phyloP scores from a whole-genome alignment of 1,139 yeast genomes.

The Nakaseomyces sp. region DNA sequence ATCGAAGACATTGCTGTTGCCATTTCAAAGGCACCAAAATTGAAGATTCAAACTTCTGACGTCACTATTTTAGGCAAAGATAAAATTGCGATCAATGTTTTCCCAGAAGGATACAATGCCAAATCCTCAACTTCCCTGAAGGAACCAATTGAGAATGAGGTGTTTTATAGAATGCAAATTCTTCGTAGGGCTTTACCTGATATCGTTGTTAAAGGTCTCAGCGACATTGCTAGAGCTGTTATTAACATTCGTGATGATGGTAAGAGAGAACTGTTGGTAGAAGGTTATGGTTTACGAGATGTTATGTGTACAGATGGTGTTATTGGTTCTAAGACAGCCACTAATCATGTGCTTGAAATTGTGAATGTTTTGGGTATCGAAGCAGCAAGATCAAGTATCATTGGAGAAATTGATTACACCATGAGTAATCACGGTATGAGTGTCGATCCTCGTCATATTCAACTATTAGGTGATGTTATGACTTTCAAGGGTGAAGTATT shows the following conservation, averaged over 20 bases:
- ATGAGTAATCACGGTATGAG: conserved; percentile 99
- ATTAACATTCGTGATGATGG: conserved; percentile 82
- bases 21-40: conserved; percentile 73
- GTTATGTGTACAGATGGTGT: conserved; percentile 99
- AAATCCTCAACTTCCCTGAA: conserved; percentile 36
- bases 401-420: conserved; percentile 90
- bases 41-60: conserved; percentile 70
- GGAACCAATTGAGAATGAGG: conserved; percentile 46
- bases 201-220: conserved; percentile 86
- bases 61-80: conserved; percentile 62
- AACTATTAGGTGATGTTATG: conserved; percentile 95
- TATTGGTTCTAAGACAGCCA: conserved; percentile 73
- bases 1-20: conserved; percentile 83
- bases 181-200: conserved; percentile 76
- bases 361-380: conserved; percentile 89
- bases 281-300: conserved; percentile 92
- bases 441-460: conserved; percentile 99
- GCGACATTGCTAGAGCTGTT: conserved; percentile 90
- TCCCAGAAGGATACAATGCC: conserved; percentile 41
- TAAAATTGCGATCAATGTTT: conserved; percentile 68
- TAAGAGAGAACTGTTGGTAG: conserved; percentile 84
- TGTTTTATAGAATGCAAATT: conserved; percentile 84
- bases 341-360: conserved; percentile 90
- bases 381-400: conserved; percentile 90
- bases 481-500: conserved; percentile 96